Evolutionary conservation across 116 monocot species (phyloP).

Genomic region (Trichopus zeylanicus): DNA sequence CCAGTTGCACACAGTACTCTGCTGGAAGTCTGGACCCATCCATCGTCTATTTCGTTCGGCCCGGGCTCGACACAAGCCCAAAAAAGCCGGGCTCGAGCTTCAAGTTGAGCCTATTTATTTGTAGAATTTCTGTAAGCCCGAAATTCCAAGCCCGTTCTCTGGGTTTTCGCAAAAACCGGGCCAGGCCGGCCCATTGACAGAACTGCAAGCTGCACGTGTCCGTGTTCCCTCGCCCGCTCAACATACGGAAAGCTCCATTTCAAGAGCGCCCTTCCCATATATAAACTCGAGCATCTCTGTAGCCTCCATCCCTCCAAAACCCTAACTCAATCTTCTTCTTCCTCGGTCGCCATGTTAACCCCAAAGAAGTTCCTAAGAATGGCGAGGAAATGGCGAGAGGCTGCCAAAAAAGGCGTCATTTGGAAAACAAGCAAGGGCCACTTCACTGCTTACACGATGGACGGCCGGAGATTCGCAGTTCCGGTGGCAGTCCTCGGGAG

Average conservation of each 20-base stretch:
- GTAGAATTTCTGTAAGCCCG: too few relatives aligned
- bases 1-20: too few relatives aligned
- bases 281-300: background rate
- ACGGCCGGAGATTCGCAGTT: conserved; percentile 20
- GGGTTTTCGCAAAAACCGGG: too few relatives aligned
- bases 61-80: too few relatives aligned
- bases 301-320: too few relatives aligned
- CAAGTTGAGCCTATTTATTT: too few relatives aligned
- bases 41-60: too few relatives aligned
- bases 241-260: background rate
- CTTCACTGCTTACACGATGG: conserved; percentile 9
- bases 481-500: conserved; percentile 17
- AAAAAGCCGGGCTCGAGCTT: too few relatives aligned
- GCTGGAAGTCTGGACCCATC: too few relatives aligned
- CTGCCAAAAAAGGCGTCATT: background rate
- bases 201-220: background rate
- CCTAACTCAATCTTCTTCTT: too few relatives aligned
- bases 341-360: background rate
- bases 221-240: background rate
- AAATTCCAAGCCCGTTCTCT: too few relatives aligned
- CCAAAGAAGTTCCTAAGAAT: background rate
- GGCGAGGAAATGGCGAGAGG: background rate
- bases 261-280: background rate
- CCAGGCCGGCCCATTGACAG: background rate
- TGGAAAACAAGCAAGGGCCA: conserved; percentile 13